Evolutionary conservation across 345 rosid species (phyloP).

Genomic region (Brassica carinata): DNA sequence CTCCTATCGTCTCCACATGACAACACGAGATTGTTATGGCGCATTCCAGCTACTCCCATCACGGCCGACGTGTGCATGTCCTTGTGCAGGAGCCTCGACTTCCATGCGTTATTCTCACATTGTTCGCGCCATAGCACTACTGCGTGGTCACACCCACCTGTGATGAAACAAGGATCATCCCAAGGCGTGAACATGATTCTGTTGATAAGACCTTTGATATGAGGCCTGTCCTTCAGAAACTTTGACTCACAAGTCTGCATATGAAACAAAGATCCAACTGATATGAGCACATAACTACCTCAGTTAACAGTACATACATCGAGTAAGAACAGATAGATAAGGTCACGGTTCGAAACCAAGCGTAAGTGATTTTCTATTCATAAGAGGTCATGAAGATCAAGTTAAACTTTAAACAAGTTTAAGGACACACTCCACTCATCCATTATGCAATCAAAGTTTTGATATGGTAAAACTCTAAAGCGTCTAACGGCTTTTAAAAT

Average conservation of each 20-base stretch:
- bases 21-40: constrained; percentile 37
- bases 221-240: constrained; percentile 43
- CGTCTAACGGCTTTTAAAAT: not conserved
- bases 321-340: not conserved
- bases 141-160: constrained; percentile 44
- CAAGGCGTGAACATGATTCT: constrained; percentile 45
- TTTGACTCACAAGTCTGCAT: constrained; percentile 37
- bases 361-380: not conserved
- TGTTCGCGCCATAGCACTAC: constrained; percentile 42
- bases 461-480: not conserved
- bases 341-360: constrained; percentile 4
- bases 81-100: constrained; percentile 27
- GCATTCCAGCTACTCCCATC: constrained; percentile 44
- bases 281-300: not conserved
- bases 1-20: constrained; percentile 47
- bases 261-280: constrained; percentile 3
- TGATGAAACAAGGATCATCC: constrained; percentile 44
- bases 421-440: constrained; percentile 6
- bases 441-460: not conserved
- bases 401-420: not conserved
- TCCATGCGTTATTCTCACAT: constrained; percentile 23
- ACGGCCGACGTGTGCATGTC: constrained; percentile 41
- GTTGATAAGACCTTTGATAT: constrained; percentile 40
- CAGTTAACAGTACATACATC: constrained; percentile 6
- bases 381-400: not conserved